Evolutionary conservation across 164 flowering plant species (phyloP), one percentile per base, ranked within the genome.

Genomic region (Aristolochia californica): DNA sequence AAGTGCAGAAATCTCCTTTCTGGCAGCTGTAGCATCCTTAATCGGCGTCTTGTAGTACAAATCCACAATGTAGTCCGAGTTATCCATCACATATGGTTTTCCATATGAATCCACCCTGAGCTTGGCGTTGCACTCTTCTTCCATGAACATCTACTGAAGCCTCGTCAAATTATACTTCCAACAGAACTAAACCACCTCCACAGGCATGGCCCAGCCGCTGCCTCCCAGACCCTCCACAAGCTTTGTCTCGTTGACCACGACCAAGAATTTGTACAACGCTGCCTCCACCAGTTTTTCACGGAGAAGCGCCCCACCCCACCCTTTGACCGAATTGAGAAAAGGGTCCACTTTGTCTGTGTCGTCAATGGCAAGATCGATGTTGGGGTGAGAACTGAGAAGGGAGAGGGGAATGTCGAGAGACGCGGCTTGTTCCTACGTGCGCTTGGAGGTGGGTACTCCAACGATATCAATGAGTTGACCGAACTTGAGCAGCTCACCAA

Each of bases 281-380:
- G 48, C 64, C 51, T 61, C 64, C 13, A 61, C 57, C 58, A 61
- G 43, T 43, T 61, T 61, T 43, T 61, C 64, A 13, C 58, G 22
- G 17, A 61, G 64, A 13, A 61, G 40, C 2, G 58, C n/a, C n/a
- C n/a, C n/a, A n/a, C n/a, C n/a, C n/a, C n/a, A n/a, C n/a, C n/a
- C n/a, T n/a, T n/a, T n/a, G n/a, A n/a, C n/a, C n/a, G n/a, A n/a
- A n/a, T n/a, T n/a, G n/a, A n/a, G n/a, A n/a, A n/a, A n/a, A n/a
- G n/a, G n/a, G n/a, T n/a, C n/a, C n/a, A n/a, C n/a, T n/a, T n/a
- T n/a, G n/a, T n/a, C n/a, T n/a, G n/a, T 53, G 16, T 53, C 65
- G 48, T 62, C 65, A n/a, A 62, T 54, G 40, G 65, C 65, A 14
- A 62, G 52, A 14, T 62, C 59, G 9, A 62, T 43, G 21, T 14